Conservation (phyloP, 768 basidiomycete genomes). For the Naganishia friedmannii region DNA sequence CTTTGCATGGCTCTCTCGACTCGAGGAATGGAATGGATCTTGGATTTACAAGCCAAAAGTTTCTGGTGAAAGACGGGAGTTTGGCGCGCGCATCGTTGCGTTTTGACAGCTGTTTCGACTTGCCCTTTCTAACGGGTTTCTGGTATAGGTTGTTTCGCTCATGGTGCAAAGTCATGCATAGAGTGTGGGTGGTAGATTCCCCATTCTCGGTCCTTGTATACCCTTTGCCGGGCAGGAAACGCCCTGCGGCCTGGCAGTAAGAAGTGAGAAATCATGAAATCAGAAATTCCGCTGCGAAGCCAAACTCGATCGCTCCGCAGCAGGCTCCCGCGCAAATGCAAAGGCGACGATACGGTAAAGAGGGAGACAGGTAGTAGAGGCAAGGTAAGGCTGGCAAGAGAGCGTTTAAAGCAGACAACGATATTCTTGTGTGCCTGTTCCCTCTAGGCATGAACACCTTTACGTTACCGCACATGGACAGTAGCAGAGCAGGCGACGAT, state of each 20-base stretch:
- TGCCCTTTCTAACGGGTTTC: too few species aligned
- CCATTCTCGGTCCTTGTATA: too few species aligned
- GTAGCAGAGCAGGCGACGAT: not conserved
- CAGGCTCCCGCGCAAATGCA: not conserved
- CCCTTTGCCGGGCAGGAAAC: too few species aligned
- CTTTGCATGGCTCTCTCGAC: not conserved
- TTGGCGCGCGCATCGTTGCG: too few species aligned
- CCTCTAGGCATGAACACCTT: not conserved
- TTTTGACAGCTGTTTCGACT: too few species aligned
- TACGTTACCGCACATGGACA: not conserved
- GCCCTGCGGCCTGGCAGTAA: too few species aligned
- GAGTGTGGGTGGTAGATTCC: too few species aligned
- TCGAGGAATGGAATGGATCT: not conserved
- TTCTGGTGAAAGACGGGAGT: too few species aligned
- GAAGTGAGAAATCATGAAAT: not conserved
- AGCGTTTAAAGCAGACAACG: not conserved
- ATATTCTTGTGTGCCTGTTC: not conserved
- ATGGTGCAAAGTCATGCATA: too few species aligned
- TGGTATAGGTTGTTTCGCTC: too few species aligned
- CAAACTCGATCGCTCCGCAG: conserved; percentile 23
- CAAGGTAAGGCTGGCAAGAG: not conserved
- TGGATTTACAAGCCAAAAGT: too few species aligned
- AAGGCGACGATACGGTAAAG: not conserved
- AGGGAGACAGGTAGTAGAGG: not conserved
- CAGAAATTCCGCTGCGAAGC: not conserved